Percentiles rank a stretch among this genome's conserved stretches.
These are phyloP conservation scores for Iberis amara DNA, from an alignment of 441 rosid species.

Conservation along the genomic window DNA sequence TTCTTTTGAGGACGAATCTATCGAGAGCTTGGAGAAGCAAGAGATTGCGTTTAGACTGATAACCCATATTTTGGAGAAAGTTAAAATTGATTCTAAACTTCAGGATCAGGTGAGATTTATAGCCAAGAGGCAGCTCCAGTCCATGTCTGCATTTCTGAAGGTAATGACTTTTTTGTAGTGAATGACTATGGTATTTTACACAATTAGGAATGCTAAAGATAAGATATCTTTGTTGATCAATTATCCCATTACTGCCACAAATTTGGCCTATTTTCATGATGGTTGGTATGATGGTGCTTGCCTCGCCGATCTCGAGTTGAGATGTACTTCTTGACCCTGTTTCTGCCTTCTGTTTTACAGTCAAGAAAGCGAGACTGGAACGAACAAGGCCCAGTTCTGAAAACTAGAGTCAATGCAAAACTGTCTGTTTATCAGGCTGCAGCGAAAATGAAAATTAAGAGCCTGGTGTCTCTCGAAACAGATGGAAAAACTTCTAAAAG, in stretches of 20 bases:
- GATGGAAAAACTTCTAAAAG: constrained; percentile 83
- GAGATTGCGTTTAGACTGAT: constrained; percentile 81
- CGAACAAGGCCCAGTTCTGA: constrained; percentile 74
- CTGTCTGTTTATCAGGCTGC: constrained; percentile 84
- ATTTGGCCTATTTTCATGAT: constrained; percentile 17
- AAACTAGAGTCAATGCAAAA: constrained; percentile 76
- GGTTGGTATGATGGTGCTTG: constrained; percentile 12
- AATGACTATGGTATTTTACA: constrained; percentile 12
- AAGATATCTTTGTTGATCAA: constrained; percentile 2
- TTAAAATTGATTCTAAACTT: constrained; percentile 61
- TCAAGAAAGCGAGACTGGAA: constrained; percentile 92
- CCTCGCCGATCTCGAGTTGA: constrained; percentile 6
- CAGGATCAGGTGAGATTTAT: constrained; percentile 65
- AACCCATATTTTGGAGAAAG: constrained; percentile 59
- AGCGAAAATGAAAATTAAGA: constrained; percentile 68
- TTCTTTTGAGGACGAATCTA: constrained; percentile 76
- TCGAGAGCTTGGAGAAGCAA: constrained; percentile 84
- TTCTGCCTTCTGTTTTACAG: constrained; percentile 42
- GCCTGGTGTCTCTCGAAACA: constrained; percentile 66
- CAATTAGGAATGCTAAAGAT: constrained; percentile 7
- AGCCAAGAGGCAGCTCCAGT: constrained; percentile 85
- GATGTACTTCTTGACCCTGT: constrained; percentile 21
- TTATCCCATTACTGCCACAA: constrained; percentile 1
- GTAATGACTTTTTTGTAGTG: constrained; percentile 35
- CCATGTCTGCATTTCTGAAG: constrained; percentile 82